Percentiles rank a stretch among this genome's conserved stretches.
These are phyloP conservation scores for Sarocladium strictum DNA, from an alignment of 2,329 filamentous ascomycete species.

Conservation along the genomic window DNA sequence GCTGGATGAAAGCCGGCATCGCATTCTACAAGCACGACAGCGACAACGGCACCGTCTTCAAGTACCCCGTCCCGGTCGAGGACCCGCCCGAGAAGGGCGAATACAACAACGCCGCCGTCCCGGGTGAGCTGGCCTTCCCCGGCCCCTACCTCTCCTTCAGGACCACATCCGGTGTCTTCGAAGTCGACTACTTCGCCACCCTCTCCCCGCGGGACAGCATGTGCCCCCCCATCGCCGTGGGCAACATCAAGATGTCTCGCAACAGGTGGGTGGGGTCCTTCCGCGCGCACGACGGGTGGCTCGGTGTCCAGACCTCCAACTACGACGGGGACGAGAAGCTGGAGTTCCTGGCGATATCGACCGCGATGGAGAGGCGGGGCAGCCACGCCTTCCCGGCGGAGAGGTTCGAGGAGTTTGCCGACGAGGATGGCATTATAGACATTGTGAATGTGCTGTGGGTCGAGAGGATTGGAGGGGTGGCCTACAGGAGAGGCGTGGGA, in stretches of 20 bases:
- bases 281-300: conserved; percentile 38
- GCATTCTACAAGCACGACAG: conserved; percentile 32
- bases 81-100: conserved; percentile 23
- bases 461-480: conserved; percentile 36
- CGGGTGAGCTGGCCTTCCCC: conserved; percentile 25
- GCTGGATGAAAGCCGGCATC: conserved; percentile 31
- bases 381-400: conserved; percentile 34
- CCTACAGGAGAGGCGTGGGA: conserved; percentile 35
- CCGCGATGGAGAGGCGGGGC: conserved; percentile 33
- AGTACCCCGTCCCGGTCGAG: conserved; percentile 35
- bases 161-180: conserved; percentile 32
- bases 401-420: conserved; percentile 33
- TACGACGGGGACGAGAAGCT: conserved; percentile 37
- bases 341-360: conserved; percentile 37
- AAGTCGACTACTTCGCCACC: conserved; percentile 33
- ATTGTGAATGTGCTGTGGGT: conserved; percentile 42
- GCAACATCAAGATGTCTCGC: conserved; percentile 32
- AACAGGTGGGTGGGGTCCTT: conserved; percentile 36
- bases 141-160: conserved; percentile 34
- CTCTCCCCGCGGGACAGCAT: conserved; percentile 26
- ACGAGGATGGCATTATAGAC: conserved; percentile 35
- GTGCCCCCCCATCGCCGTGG: conserved; percentile 35
- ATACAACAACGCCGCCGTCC: conserved; percentile 20
- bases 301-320: conserved; percentile 40
- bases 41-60: conserved; percentile 32